A percentile compares a stretch with the other conserved stretches of the same genome.
These are phyloP conservation scores for Wickerhamomyces mucosus DNA, from an alignment of 805 yeast genomes.

Conservation along the genomic window DNA sequence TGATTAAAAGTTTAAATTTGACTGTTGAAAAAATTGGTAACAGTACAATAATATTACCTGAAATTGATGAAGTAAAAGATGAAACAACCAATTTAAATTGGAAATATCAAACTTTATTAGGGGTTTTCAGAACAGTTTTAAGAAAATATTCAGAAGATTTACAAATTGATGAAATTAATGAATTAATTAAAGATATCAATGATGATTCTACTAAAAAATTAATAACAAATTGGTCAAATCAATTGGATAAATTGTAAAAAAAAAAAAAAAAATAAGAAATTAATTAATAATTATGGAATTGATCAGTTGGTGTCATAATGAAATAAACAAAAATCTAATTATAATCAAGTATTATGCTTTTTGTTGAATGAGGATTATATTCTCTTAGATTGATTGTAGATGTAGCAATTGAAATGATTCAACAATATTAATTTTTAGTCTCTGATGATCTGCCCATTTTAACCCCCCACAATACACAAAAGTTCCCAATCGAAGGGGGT, in stretches of 20 bases:
- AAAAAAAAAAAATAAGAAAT: no score
- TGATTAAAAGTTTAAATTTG: constrained; percentile 16
- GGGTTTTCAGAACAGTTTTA: constrained; percentile 28
- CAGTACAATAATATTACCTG: constrained; percentile 18
- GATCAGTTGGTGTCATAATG: no score
- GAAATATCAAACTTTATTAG: constrained; percentile 30
- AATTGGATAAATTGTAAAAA: constrained; percentile 19
- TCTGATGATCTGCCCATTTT: no score
- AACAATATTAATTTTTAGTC: no score
- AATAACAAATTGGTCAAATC: constrained; percentile 25
- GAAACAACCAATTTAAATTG: constrained; percentile 28
- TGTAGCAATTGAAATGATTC: no score
- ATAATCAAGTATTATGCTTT: no score
- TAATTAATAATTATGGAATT: no score
- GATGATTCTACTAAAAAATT: constrained; percentile 23
- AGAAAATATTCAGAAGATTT: constrained; percentile 39
- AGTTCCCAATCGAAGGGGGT: no score
- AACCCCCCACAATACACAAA: no score
- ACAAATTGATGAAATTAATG: constrained; percentile 22
- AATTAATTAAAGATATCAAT: constrained; percentile 24
- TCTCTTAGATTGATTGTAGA: no score
- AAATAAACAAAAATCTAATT: no score
- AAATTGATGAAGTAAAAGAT: constrained; percentile 19
- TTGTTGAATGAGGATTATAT: no score
- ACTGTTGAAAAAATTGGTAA: constrained; percentile 13